Evolutionary conservation across 164 flowering plant species (phyloP), one percentile per base, ranked within the genome.

Genomic region (Tinospora cordifolia): DNA sequence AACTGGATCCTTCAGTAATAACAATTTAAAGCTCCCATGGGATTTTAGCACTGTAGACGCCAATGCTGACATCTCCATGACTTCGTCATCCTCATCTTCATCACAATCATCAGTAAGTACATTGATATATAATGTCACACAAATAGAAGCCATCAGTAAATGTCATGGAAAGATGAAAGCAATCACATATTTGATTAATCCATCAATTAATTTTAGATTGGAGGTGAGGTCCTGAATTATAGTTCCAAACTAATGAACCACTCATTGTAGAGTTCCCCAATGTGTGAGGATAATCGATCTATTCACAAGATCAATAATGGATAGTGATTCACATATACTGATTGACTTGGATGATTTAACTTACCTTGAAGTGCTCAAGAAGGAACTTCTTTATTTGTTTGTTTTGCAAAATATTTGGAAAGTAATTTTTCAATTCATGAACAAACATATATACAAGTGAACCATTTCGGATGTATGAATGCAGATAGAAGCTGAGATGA

Each of bases 401-500:
- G 19, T 60, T 22, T 44, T 14, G 14, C 22, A 6, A 19, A 25
- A n/a, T 9, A 60, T 60, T 38, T 39, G 40, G 27, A 22, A 34
- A 34, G 36, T 39, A 14, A 22, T 39, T 5, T 0, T 54, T 9
- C 13, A 57, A 49, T 62, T n/a, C 41, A 21, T 44, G 22, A 44
- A 4, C n/a, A 57, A 22, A 54, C n/a, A 19, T 70, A n/a, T 36
- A 30, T 11, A 30, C 44, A 34, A 34, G 41, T 30, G 26, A n/a
- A 22, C 22, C 62, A 3, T 58, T 40, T 4, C 40, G 41, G 66
- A 30, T 30, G 36, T 30, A 4, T 30, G 4, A 4, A 13, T 46
- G 34, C 30, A 38, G 64, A 59, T 84, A n/a, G 91, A 86, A 63
- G 86, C 82, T 3, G 95, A 87, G 73, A 87, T 89, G 90, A 82